Percentiles rank a stretch among this genome's conserved stretches.
These are phyloP conservation scores for Xylaria sp. DNA, from an alignment of 2,329 filamentous ascomycete species.

Conservation along the genomic window DNA sequence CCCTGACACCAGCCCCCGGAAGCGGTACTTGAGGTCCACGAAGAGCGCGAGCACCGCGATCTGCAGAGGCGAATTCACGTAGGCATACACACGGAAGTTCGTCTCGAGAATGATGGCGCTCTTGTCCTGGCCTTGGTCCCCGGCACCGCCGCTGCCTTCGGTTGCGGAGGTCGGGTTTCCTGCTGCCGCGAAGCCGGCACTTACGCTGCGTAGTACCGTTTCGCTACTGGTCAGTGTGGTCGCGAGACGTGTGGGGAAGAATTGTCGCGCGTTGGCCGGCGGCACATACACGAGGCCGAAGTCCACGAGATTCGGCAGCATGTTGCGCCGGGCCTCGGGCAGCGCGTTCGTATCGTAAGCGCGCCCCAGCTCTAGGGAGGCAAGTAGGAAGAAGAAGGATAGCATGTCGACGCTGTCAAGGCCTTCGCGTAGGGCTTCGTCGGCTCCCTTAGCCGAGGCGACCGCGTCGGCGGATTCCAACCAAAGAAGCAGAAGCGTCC, in stretches of 20 bases:
- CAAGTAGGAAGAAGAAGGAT: slow-evolving; percentile 94
- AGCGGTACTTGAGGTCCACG: slow-evolving; percentile 84
- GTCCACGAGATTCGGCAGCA: slow-evolving; percentile 88
- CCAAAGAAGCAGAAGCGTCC: slow-evolving; percentile 93
- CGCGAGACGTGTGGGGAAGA: slow-evolving; percentile 91
- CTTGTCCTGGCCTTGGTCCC: slow-evolving; percentile 47
- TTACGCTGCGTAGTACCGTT: slow-evolving; percentile 71
- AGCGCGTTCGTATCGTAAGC: slow-evolving; percentile 88
- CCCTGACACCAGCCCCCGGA: slow-evolving; percentile 91
- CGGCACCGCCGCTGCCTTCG: slow-evolving; percentile 32
- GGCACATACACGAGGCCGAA: slow-evolving; percentile 89
- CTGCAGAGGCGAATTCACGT: slow-evolving; percentile 90
- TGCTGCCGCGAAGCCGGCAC: slow-evolving; percentile 71
- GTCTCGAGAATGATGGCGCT: slow-evolving; percentile 97
- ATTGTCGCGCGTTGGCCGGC: slow-evolving; percentile 61
- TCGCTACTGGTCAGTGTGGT: slow-evolving; percentile 85
- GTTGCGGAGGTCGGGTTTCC: slow-evolving; percentile 45
- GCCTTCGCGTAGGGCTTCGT: slow-evolving; percentile 52
- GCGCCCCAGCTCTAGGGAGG: slow-evolving; percentile 87
- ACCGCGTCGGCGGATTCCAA: slow-evolving; percentile 76
- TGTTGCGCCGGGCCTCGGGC: slow-evolving; percentile 79
- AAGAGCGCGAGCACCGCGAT: slow-evolving; percentile 95
- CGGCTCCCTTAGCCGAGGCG: slow-evolving; percentile 47
- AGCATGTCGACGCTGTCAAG: slow-evolving; percentile 94
- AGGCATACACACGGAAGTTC: slow-evolving; percentile 96